Evolutionary conservation across 2,329 filamentous ascomycete species (phyloP).

Genomic region (Colletotrichum destructivum): DNA sequence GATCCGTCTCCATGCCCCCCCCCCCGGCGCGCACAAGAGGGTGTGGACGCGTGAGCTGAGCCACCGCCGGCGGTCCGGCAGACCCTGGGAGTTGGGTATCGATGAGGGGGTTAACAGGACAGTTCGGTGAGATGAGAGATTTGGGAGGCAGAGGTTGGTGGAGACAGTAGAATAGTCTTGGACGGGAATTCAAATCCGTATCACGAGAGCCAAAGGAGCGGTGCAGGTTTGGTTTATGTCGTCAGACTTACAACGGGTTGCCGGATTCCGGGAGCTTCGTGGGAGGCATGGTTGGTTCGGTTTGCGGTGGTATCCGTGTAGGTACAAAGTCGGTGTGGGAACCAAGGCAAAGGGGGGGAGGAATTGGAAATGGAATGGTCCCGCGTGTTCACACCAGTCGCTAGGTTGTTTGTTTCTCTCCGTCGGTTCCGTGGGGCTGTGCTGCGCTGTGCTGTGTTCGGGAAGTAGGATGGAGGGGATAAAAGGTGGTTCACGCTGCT

Average conservation of each 20-base stretch:
- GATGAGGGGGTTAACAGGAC: slow-evolving; percentile 2
- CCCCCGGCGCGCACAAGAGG: not conserved
- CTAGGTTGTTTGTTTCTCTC: slow-evolving; percentile 10
- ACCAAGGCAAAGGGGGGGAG: slow-evolving; percentile 3
- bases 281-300: slow-evolving; percentile 57
- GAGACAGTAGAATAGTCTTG: not conserved
- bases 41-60: slow-evolving; percentile 32
- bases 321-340: not conserved
- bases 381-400: not conserved
- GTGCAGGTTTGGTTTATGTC: not conserved
- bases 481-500: slow-evolving; percentile 7
- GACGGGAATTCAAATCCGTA: not conserved
- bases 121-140: slow-evolving; percentile 11
- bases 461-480: not conserved
- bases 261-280: slow-evolving; percentile 63
- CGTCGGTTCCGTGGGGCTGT: slow-evolving; percentile 8
- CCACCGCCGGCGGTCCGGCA: slow-evolving; percentile 9
- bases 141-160: slow-evolving; percentile 5
- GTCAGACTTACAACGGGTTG: slow-evolving; percentile 61
- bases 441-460: slow-evolving; percentile 24
- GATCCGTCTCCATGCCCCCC: not conserved
- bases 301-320: slow-evolving; percentile 21
- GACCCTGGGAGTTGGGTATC: slow-evolving; percentile 5
- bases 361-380: not conserved
- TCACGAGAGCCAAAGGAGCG: not conserved